These are phyloP conservation scores for Chlorella ohadii DNA, from an alignment of 139 green algal species.

Conservation along the genomic window DNA sequence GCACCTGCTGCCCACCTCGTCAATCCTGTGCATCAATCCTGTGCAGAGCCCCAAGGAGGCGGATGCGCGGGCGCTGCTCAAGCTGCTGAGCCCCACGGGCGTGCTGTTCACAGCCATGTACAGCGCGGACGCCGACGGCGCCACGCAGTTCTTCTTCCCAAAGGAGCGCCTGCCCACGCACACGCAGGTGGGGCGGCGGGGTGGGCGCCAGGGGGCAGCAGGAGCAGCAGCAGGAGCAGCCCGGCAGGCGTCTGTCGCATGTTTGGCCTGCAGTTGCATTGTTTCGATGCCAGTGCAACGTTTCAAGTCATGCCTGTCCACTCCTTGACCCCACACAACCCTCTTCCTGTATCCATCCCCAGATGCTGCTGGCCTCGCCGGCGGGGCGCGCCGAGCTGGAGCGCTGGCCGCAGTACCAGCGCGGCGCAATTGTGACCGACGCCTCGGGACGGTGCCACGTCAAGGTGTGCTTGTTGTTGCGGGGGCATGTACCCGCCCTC, in stretches of 20 bases:
- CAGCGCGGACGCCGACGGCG: constrained; percentile 71
- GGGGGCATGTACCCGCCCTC: too few relatives aligned
- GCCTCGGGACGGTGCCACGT: constrained; percentile 19
- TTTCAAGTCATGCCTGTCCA: too few relatives aligned
- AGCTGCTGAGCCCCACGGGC: constrained; percentile 69
- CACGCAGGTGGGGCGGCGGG: constrained; percentile 80
- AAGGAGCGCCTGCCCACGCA: constrained; percentile 79
- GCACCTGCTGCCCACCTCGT: too few relatives aligned
- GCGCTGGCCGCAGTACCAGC: constrained; percentile 80
- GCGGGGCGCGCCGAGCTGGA: constrained; percentile 57
- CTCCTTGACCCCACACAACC: too few relatives aligned
- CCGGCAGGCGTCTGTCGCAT: too few relatives aligned
- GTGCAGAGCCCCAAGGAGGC: constrained; percentile 58
- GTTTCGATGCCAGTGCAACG: too few relatives aligned
- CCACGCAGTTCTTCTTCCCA: constrained; percentile 83
- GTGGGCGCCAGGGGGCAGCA: too few relatives aligned
- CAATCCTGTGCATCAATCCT: too few relatives aligned
- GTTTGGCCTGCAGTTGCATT: too few relatives aligned
- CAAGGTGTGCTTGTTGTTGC: too few relatives aligned
- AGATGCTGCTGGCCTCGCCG: constrained; percentile 63
- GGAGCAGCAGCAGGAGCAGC: not conserved
- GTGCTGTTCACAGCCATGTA: constrained; percentile 77
- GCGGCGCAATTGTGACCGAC: constrained; percentile 35
- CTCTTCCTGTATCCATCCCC: not conserved
- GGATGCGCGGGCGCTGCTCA: constrained; percentile 66